Evolutionary conservation across 441 rosid genomes (phyloP).

Genomic region (Jatropha multifida): DNA sequence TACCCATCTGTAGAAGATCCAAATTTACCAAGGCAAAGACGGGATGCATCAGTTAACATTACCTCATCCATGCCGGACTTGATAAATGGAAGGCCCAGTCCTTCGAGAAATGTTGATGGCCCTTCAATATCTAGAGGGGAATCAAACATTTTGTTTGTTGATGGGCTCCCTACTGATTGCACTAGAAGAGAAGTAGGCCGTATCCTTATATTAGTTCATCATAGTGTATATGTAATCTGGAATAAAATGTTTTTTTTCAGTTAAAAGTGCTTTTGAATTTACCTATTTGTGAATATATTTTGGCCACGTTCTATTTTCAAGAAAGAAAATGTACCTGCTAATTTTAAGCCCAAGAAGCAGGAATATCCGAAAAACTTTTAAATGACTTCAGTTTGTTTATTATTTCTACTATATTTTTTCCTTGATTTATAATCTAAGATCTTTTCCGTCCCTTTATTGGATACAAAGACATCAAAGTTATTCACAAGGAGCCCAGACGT

Average conservation of each 20-base stretch:
- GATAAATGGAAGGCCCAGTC: constrained; percentile 33
- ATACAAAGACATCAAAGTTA: constrained; percentile 55
- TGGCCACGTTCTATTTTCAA: not conserved
- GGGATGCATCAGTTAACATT: constrained; percentile 28
- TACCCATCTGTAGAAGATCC: constrained; percentile 36
- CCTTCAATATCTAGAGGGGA: constrained; percentile 27
- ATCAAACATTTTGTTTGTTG: constrained; percentile 51
- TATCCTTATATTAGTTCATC: constrained; percentile 41
- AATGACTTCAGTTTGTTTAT: constrained; percentile 10
- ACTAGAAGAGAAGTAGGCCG: constrained; percentile 67
- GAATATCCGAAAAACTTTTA: constrained; percentile 4
- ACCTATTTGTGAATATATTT: not conserved
- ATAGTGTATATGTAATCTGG: not conserved
- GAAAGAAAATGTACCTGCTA: constrained; percentile 5
- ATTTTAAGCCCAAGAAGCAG: not conserved
- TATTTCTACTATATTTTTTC: not conserved
- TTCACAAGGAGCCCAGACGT: constrained; percentile 57
- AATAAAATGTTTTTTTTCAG: not conserved
- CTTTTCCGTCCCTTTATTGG: constrained; percentile 61
- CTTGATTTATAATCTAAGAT: constrained; percentile 38
- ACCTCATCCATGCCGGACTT: constrained; percentile 30
- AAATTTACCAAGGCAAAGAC: constrained; percentile 27
- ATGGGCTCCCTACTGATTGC: constrained; percentile 62
- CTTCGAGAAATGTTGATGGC: constrained; percentile 32
- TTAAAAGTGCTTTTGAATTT: not conserved